Percentiles rank a stretch among this genome's conserved stretches.
phyloP scores from a whole-genome alignment of 306 rosid genomes.

The Betula pendula region DNA sequence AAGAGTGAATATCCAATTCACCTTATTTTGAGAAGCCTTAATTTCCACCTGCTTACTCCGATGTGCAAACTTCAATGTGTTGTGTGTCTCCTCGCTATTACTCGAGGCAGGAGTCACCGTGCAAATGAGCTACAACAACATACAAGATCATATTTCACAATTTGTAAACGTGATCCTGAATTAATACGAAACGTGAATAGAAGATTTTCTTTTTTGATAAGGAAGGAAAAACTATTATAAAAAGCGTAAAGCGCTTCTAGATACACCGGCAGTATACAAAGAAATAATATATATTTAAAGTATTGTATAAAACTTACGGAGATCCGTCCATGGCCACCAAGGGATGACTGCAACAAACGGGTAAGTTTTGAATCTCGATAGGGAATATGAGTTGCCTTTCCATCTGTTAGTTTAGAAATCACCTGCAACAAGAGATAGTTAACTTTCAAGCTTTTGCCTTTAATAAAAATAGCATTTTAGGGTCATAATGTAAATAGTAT shows the following conservation, averaged over 20 bases:
- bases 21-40: slow-evolving; percentile 65
- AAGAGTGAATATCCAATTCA: slow-evolving; percentile 13
- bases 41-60: slow-evolving; percentile 61
- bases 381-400: slow-evolving; percentile 56
- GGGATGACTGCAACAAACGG: slow-evolving; percentile 61
- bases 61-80: slow-evolving; percentile 59
- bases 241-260: too few relatives aligned
- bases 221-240: too few relatives aligned
- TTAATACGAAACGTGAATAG: not conserved
- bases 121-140: slow-evolving; percentile 49
- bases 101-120: slow-evolving; percentile 62
- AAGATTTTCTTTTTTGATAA: too few relatives aligned
- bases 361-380: slow-evolving; percentile 68
- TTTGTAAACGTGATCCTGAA: slow-evolving; percentile 11
- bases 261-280: too few relatives aligned
- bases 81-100: slow-evolving; percentile 61
- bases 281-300: too few relatives aligned
- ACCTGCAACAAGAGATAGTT: slow-evolving; percentile 40
- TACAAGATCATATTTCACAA: slow-evolving; percentile 15
- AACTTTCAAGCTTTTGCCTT: not conserved
- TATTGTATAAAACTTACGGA: slow-evolving; percentile 40
- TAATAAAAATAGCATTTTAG: not conserved
- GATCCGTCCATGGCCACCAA: slow-evolving; percentile 57
- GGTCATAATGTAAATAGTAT: not conserved
- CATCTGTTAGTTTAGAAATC: slow-evolving; percentile 61